Conservation (phyloP, 106 monocot species). For the Alisma plantagoaquatica region DNA sequence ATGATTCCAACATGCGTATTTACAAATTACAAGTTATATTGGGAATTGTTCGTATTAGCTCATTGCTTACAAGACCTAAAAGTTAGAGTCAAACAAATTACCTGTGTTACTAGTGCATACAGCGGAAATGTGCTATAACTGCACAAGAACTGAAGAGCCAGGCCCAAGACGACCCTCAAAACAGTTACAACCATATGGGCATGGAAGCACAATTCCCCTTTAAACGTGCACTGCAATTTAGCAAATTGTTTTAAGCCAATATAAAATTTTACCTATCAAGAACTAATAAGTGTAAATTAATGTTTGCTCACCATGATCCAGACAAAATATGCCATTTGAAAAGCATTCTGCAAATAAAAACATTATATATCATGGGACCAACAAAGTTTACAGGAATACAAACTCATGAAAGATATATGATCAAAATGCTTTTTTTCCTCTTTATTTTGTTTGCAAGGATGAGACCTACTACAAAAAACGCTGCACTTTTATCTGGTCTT, state of each 20-base stretch:
- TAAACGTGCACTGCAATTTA: constrained; percentile 19
- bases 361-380: too few relatives aligned
- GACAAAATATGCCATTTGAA: constrained; percentile 35
- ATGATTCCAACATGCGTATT: too few relatives aligned
- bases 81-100: constrained; percentile 5
- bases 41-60: too few relatives aligned
- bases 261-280: neutral
- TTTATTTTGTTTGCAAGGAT: too few relatives aligned
- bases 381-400: too few relatives aligned
- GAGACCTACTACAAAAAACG: too few relatives aligned
- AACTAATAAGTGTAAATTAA: neutral
- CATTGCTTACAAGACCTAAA: too few relatives aligned
- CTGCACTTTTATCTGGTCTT: too few relatives aligned
- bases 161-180: constrained; percentile 24
- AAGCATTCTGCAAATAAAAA: constrained; percentile 63
- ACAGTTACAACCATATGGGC: constrained; percentile 16
- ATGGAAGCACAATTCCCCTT: constrained; percentile 30
- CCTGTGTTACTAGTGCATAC: constrained; percentile 47
- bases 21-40: too few relatives aligned
- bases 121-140: constrained; percentile 53
- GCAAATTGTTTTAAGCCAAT: neutral
- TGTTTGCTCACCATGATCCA: constrained; percentile 22
- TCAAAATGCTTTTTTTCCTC: too few relatives aligned
- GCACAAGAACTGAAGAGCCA: constrained; percentile 31
- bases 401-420: too few relatives aligned